A percentile compares a stretch with the other conserved stretches of the same genome.
Conservation (phyloP, 1,284 basidiomycete species). For the Rhodotorula sp. region DNA sequence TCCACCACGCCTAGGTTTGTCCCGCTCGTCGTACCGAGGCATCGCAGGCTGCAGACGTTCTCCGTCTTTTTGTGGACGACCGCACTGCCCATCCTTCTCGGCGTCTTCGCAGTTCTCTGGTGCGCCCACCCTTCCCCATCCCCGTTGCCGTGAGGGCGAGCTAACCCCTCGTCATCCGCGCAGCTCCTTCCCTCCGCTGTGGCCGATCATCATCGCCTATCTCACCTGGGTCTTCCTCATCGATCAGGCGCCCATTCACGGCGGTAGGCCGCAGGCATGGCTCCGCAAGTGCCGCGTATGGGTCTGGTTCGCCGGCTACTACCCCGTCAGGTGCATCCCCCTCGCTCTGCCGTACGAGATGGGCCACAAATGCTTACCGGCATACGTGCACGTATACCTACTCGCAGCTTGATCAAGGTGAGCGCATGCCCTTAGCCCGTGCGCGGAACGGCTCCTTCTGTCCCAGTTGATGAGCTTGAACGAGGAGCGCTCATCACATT, state of each 20-base stretch:
- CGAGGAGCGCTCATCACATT: no score
- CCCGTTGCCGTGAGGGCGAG: fast-evolving
- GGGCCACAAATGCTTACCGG: not conserved
- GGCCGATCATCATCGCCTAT: conserved; percentile 84
- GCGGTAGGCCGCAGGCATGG: conserved; percentile 77
- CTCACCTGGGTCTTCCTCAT: conserved; percentile 74
- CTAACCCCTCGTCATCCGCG: not conserved
- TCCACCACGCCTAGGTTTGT: conserved; percentile 39
- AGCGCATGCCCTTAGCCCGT: not conserved
- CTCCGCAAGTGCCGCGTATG: conserved; percentile 71
- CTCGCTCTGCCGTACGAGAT: no score
- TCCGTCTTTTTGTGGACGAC: conserved; percentile 81
- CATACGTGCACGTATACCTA: not conserved
- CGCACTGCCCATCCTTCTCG: conserved; percentile 69
- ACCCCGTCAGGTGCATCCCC: conserved; percentile 76
- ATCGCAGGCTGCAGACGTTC: conserved; percentile 63
- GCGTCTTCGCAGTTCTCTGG: conserved; percentile 76
- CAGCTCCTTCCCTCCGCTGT: conserved; percentile 84
- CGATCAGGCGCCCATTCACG: conserved; percentile 74
- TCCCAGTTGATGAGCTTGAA: not conserved
- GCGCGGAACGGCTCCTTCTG: no score
- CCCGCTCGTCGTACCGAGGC: conserved; percentile 61
- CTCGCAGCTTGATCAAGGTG: conserved; percentile 63
- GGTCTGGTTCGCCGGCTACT: conserved; percentile 86
- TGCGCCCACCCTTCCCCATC: conserved; percentile 54